Evolutionary conservation across 306 rosid genomes (phyloP).

Genomic region (Sphenostylis stenocarpa): DNA sequence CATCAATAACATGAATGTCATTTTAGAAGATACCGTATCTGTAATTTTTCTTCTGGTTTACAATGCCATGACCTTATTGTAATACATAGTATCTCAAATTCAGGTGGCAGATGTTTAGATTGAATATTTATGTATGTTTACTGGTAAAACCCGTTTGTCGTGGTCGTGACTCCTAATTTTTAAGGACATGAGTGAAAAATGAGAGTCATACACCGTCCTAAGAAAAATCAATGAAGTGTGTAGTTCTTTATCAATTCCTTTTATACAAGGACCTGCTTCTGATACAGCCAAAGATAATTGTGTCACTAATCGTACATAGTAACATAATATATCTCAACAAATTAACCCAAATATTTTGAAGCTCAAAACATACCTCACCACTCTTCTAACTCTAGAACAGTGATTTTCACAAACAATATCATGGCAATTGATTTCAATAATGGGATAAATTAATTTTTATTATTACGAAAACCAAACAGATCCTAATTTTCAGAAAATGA

Average conservation of each 20-base stretch:
- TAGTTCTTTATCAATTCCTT: neutral
- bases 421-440: neutral
- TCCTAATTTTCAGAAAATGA: neutral
- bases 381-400: neutral
- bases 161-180: neutral
- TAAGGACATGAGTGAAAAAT: neutral
- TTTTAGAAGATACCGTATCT: neutral
- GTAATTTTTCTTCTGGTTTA: neutral
- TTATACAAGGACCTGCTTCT: neutral
- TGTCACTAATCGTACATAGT: neutral
- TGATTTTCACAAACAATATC: neutral
- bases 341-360: neutral
- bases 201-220: neutral
- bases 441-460: neutral
- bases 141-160: neutral
- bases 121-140: neutral
- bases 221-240: neutral
- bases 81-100: neutral
- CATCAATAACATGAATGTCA: slow-evolving; percentile 2
- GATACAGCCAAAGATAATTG: neutral
- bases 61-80: neutral
- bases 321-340: neutral
- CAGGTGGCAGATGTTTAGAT: neutral
- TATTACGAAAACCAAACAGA: neutral
- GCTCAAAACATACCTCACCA: neutral